Percentiles rank a stretch among this genome's conserved stretches.
Conservation (phyloP, 441 rosid species). For the Gossypium gossypioides region DNA sequence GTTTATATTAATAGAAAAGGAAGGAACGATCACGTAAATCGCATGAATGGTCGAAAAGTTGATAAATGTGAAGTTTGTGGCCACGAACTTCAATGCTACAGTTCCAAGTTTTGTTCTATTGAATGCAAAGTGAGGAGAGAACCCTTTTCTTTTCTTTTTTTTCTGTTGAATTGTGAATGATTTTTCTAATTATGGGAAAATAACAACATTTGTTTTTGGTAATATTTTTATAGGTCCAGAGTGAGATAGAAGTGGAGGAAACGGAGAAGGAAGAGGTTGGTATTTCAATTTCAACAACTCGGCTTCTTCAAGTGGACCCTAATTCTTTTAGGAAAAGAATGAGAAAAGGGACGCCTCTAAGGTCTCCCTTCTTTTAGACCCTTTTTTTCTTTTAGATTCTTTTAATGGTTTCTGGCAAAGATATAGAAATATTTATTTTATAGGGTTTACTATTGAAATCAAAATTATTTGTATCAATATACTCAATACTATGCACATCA, state of each 20-base stretch:
- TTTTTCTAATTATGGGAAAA: neutral
- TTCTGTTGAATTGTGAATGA: neutral
- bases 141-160: neutral
- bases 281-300: neutral
- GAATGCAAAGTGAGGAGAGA: slow-evolving; percentile 1
- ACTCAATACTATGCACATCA: neutral
- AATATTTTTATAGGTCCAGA: neutral
- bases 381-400: neutral
- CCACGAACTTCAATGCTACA: neutral
- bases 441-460: neutral
- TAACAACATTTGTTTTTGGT: neutral
- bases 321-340: neutral
- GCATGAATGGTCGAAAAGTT: neutral
- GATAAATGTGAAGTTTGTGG: slow-evolving; percentile 10
- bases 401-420: neutral
- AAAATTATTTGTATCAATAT: neutral
- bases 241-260: neutral
- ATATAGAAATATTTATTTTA: neutral
- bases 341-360: neutral
- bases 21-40: neutral
- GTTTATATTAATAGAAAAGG: slow-evolving; percentile 1
- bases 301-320: neutral
- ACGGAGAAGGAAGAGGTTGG: neutral
- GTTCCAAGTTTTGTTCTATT: neutral
- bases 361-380: neutral